phyloP scores from a whole-genome alignment of 352 stramenopile species.

The Phytophthora kernoviae region DNA sequence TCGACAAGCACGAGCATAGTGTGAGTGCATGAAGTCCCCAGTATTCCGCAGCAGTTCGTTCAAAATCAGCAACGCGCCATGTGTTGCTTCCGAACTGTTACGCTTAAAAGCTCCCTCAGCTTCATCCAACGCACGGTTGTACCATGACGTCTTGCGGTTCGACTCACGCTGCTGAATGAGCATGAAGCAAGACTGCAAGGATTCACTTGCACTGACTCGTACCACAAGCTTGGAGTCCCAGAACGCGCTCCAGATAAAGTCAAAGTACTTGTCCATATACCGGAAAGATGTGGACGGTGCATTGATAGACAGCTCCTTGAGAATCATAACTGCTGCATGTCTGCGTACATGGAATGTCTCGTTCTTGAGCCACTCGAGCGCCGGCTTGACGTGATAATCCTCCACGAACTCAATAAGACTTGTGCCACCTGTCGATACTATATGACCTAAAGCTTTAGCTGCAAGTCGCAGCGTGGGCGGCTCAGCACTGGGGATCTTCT shows the following conservation, averaged over 20 bases:
- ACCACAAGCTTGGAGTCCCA: conserved; percentile 84
- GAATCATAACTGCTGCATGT: conserved; percentile 86
- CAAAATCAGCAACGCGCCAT: conserved; percentile 83
- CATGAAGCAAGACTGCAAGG: conserved; percentile 84
- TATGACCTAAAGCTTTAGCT: conserved; percentile 84
- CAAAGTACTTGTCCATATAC: conserved; percentile 91
- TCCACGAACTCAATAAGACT: conserved; percentile 90
- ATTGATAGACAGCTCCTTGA: conserved; percentile 88
- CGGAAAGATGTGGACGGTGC: conserved; percentile 84
- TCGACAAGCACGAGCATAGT: conserved; percentile 76
- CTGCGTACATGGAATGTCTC: conserved; percentile 88
- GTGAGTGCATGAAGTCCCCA: conserved; percentile 88
- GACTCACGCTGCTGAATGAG: conserved; percentile 89
- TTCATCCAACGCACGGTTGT: conserved; percentile 79
- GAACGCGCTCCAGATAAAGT: conserved; percentile 91
- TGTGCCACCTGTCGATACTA: conserved; percentile 85
- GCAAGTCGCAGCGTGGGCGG: conserved; percentile 73
- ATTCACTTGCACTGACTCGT: conserved; percentile 81
- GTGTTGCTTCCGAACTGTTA: conserved; percentile 79
- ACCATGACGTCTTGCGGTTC: conserved; percentile 86
- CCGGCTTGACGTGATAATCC: conserved; percentile 88
- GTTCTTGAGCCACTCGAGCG: conserved; percentile 89
- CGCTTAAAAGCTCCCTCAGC: conserved; percentile 72
- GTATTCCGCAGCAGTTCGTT: conserved; percentile 89
- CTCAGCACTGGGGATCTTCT: conserved; percentile 84